These are phyloP conservation scores for Urostyla sp. DNA, from an alignment of 73 alveolate species.

Conservation along the genomic window DNA sequence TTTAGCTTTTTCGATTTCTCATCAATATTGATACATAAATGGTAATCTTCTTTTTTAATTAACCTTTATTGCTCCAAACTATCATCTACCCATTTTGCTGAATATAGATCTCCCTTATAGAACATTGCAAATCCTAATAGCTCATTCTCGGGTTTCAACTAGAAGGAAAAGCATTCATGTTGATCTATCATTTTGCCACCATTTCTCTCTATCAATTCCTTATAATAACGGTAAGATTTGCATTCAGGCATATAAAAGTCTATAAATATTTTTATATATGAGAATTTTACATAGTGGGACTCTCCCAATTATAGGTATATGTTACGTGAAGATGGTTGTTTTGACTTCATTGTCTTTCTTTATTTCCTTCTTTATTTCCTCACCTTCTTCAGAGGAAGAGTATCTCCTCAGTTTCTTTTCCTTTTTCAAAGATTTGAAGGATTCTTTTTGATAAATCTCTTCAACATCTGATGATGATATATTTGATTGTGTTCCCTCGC, in stretches of 20 bases:
- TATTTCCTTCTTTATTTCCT: neutral
- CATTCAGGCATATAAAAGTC: constrained; percentile 67
- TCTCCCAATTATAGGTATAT: constrained; percentile 25
- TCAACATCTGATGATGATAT: too few relatives aligned
- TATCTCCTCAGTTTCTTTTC: too few relatives aligned
- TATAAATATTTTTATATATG: neutral
- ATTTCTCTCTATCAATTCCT: constrained; percentile 29
- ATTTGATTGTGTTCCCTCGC: too few relatives aligned
- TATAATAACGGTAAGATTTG: neutral
- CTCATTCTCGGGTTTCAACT: constrained; percentile 55
- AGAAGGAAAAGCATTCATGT: constrained; percentile 66
- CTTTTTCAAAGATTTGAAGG: too few relatives aligned
- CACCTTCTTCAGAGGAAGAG: too few relatives aligned
- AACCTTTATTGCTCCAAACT: constrained; percentile 6
- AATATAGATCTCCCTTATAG: constrained; percentile 59
- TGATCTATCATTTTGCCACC: constrained; percentile 61
- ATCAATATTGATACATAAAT: constrained; percentile 30
- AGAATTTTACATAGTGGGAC: constrained; percentile 30
- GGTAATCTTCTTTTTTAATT: constrained; percentile 24
- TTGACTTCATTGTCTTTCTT: too few relatives aligned
- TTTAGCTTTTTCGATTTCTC: neutral
- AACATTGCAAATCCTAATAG: constrained; percentile 15
- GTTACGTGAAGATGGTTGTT: constrained; percentile 16
- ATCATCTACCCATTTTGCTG: constrained; percentile 58
- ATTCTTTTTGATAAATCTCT: too few relatives aligned